Evolutionary conservation across 345 rosid genomes (phyloP), one percentile per base, ranked within the genome.

Genomic region (Bretschneidera sinensis): DNA sequence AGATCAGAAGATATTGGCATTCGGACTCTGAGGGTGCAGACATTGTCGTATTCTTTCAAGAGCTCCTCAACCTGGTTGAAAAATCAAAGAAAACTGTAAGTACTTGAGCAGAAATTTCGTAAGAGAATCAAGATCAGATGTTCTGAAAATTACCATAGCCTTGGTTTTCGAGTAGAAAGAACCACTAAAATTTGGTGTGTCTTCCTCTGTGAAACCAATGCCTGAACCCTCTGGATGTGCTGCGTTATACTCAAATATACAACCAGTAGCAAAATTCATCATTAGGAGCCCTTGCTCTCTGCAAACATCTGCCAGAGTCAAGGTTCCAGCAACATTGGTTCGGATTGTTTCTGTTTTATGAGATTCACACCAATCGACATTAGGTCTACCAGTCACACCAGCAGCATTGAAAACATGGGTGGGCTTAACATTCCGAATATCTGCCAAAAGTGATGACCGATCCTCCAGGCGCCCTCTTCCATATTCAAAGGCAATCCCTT

Each of bases 1-100:
- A 91, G 78, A 78, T 91, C 97, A 5, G 97, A 91, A 52, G 97
- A 91, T 57, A 91, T 88, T 4, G 97, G 97, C 97, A 91, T 88
- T 48, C 97, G 70, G 45, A 91, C 96, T 86, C 96, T 81, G 33
- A 91, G 84, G 20, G 96, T 91, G 75, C 97, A 91, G 2, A 84
- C 97, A 20, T 91, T 88, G 74, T 88, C 97, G 19, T 79, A 88
- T 54, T 91, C 97, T 67, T 78, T 81, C 69, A 91, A 73, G 21
- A 91, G 89, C 81, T 88, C 97, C 68, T 91, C 97, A 31, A 91
- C 97, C 97, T 91, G 82, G 55, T 57, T 4, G 9, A 59, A 20
- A 39, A 33, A 54, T 53, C 9, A 15, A 25, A 57, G 6, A 33
- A 35, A 22, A 47, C 22, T 34, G 48, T 33, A 2, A 48, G 19